phyloP scores from a whole-genome alignment of 257 asterid genomes.

The Vinca minor region DNA sequence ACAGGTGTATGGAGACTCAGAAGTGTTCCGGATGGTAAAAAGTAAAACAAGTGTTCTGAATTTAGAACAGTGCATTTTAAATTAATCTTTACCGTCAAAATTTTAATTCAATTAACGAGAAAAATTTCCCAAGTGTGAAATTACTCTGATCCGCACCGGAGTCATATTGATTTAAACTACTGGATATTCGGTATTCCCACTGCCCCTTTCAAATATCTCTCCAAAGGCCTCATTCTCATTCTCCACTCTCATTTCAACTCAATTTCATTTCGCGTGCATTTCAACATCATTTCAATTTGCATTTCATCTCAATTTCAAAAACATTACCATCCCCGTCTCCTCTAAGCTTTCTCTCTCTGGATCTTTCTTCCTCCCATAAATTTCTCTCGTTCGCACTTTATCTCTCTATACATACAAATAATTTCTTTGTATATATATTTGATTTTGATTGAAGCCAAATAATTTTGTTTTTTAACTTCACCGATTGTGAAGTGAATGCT shows the following conservation, averaged over 20 bases:
- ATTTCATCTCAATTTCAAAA: slow-evolving; percentile 33
- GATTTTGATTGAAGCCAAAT: neutral
- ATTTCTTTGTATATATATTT: neutral
- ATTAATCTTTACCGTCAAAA: too few species aligned
- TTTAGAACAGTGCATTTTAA: too few species aligned
- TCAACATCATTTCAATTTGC: slow-evolving; percentile 17
- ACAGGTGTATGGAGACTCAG: too few species aligned
- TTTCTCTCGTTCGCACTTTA: slow-evolving; percentile 28
- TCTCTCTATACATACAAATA: slow-evolving; percentile 19
- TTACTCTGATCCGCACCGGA: too few species aligned
- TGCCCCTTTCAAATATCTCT: slow-evolving; percentile 8
- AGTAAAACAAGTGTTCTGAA: too few species aligned
- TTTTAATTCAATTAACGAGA: too few species aligned
- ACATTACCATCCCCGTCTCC: slow-evolving; percentile 17
- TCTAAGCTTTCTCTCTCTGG: slow-evolving; percentile 7
- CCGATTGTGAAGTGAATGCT: neutral
- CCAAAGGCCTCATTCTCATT: neutral
- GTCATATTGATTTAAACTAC: too few species aligned
- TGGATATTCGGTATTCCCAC: slow-evolving; percentile 9
- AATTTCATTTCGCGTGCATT: slow-evolving; percentile 41
- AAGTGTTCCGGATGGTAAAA: too few species aligned
- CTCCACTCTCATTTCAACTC: neutral
- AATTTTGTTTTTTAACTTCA: neutral
- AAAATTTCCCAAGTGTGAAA: too few species aligned
- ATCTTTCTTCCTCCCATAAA: slow-evolving; percentile 20